A percentile compares a stretch with the other conserved stretches of the same genome.
phyloP scores from a whole-genome alignment of 2,329 filamentous ascomycete genomes.

The Penicillium expansum region DNA sequence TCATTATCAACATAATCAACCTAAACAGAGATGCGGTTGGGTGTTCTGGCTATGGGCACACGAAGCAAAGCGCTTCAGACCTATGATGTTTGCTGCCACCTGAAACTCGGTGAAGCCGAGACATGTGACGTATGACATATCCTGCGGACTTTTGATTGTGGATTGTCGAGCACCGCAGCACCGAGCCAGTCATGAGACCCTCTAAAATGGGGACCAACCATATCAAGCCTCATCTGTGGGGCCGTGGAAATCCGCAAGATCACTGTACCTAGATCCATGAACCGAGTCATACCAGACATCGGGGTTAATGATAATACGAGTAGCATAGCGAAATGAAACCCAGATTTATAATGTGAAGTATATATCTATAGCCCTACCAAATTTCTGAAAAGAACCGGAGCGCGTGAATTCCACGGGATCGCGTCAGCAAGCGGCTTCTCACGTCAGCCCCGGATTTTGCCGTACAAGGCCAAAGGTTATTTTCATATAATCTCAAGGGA shows the following conservation, averaged over 20 bases:
- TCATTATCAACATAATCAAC: neutral
- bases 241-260: neutral
- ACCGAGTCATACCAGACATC: neutral
- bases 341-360: neutral
- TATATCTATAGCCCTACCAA: neutral
- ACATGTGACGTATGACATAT: neutral
- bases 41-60: neutral
- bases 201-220: neutral
- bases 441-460: conserved; percentile 7
- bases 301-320: conserved; percentile 9
- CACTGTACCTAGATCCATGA: neutral
- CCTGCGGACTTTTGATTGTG: neutral
- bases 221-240: neutral
- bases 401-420: conserved; percentile 3
- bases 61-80: neutral
- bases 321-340: conserved; percentile 1
- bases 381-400: neutral
- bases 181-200: neutral
- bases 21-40: neutral
- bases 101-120: neutral
- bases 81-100: neutral
- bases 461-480: neutral
- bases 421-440: conserved; percentile 7
- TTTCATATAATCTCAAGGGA: too few species aligned
- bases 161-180: neutral